Percentiles rank a stretch among this genome's conserved stretches.
phyloP scores from a whole-genome alignment of 208 protist genomes.

The Porcisia deanei region DNA sequence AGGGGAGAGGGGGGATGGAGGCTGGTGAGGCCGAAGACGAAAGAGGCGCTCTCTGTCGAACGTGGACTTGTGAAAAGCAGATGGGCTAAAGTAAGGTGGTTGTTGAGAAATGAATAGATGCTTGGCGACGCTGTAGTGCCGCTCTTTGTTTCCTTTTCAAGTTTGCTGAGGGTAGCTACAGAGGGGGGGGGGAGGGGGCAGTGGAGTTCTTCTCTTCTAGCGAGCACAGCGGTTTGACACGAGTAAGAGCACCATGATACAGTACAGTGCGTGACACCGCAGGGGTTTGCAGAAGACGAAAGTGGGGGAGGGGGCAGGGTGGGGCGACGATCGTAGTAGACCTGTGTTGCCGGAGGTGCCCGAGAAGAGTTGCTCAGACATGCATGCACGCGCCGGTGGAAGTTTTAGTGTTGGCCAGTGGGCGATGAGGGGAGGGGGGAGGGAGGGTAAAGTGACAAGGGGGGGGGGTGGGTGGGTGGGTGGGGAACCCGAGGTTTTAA shows the following conservation, averaged over 20 bases:
- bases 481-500: background rate
- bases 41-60: too few species aligned
- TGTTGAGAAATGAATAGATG: too few species aligned
- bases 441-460: background rate
- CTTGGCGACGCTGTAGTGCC: too few species aligned
- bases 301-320: background rate
- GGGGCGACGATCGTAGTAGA: background rate
- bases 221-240: too few species aligned
- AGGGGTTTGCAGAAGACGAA: background rate
- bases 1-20: too few species aligned
- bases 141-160: too few species aligned
- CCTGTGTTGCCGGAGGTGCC: background rate
- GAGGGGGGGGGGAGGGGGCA: too few species aligned
- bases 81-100: too few species aligned
- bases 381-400: background rate
- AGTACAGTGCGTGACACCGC: background rate
- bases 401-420: background rate
- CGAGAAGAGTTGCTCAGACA: background rate
- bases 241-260: background rate
- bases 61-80: too few species aligned
- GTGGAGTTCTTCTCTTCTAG: background rate
- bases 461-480: background rate
- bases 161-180: too few species aligned
- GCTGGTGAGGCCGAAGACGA: too few species aligned
- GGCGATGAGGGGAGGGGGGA: too few species aligned